Conservation (phyloP, 2,329 filamentous ascomycete genomes). For the Alternaria consortialis region DNA sequence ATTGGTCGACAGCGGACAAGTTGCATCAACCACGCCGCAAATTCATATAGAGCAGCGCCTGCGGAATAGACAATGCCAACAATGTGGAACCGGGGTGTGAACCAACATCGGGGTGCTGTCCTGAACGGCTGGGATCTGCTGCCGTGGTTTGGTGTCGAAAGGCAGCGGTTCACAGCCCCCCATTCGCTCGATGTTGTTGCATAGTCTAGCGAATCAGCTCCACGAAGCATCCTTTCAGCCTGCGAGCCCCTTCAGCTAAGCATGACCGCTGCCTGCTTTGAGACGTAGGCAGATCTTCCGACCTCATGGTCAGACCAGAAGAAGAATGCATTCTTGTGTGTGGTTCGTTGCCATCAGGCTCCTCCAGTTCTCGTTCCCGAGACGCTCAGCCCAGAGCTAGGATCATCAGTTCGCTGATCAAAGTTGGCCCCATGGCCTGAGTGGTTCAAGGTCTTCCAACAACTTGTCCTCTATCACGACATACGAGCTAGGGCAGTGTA, state of each 20-base stretch:
- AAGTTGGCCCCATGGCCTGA: constrained; percentile 10
- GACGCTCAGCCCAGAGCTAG: constrained; percentile 20
- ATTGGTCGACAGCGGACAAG: constrained; percentile 23
- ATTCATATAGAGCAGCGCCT: constrained; percentile 28
- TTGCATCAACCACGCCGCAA: constrained; percentile 26
- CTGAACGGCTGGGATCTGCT: constrained; percentile 17
- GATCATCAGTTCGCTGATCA: constrained; percentile 25
- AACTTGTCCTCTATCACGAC: background rate
- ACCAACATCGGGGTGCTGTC: constrained; percentile 16
- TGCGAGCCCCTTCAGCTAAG: constrained; percentile 14
- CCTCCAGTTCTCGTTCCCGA: constrained; percentile 14
- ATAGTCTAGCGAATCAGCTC: constrained; percentile 17
- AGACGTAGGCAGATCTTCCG: background rate
- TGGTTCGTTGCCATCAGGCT: constrained; percentile 11
- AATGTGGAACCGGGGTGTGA: constrained; percentile 14
- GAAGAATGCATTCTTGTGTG: constrained; percentile 14
- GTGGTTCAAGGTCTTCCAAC: constrained; percentile 6
- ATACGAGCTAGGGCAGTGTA: background rate
- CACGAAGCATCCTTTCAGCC: constrained; percentile 11
- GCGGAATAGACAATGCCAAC: constrained; percentile 17
- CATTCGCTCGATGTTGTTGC: constrained; percentile 17
- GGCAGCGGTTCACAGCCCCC: constrained; percentile 10
- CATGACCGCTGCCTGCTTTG: constrained; percentile 8
- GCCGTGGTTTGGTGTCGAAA: constrained; percentile 5
- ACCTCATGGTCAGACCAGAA: constrained; percentile 6